These are phyloP conservation scores for Arabidopsis lyrata DNA, from an alignment of 441 rosid species.

Conservation along the genomic window DNA sequence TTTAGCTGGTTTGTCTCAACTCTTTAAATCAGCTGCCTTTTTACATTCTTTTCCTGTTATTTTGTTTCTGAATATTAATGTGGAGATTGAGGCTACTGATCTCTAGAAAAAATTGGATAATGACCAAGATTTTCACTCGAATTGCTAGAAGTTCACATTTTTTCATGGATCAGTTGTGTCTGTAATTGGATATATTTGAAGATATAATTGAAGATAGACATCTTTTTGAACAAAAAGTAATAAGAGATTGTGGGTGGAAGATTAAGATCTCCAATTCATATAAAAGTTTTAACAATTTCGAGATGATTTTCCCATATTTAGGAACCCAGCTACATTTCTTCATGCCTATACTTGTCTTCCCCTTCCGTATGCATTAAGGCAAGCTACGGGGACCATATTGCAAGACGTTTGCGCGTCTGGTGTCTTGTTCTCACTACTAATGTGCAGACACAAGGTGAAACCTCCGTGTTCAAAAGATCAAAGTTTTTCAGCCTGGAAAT, in stretches of 20 bases:
- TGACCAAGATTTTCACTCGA: not conserved
- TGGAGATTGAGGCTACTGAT: conserved; percentile 13
- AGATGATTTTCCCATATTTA: conserved; percentile 34
- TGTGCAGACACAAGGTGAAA: conserved; percentile 91
- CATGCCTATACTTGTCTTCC: conserved; percentile 99
- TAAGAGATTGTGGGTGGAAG: not conserved
- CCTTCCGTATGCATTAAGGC: conserved; percentile 85
- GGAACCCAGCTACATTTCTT: conserved; percentile 97
- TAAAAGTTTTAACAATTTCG: conserved; percentile 28
- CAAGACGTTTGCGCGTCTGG: conserved; percentile 97
- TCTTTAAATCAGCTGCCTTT: conserved; percentile 7
- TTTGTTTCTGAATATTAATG: not conserved
- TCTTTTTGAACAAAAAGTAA: not conserved
- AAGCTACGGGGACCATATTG: conserved; percentile 90
- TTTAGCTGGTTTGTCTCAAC: conserved; percentile 77
- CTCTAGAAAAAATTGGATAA: not conserved
- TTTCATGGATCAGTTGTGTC: not conserved
- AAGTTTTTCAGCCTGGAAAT: not conserved
- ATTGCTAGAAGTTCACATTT: not conserved
- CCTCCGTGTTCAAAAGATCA: not conserved
- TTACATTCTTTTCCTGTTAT: not conserved
- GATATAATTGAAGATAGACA: not conserved
- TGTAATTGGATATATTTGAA: not conserved
- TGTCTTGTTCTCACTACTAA: conserved; percentile 87
- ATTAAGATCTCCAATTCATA: not conserved